A percentile compares a stretch with the other conserved stretches of the same genome.
Evolutionary conservation across 169 alveolate genomes (phyloP).

Genomic region (Cyclospora cayetanensis): DNA sequence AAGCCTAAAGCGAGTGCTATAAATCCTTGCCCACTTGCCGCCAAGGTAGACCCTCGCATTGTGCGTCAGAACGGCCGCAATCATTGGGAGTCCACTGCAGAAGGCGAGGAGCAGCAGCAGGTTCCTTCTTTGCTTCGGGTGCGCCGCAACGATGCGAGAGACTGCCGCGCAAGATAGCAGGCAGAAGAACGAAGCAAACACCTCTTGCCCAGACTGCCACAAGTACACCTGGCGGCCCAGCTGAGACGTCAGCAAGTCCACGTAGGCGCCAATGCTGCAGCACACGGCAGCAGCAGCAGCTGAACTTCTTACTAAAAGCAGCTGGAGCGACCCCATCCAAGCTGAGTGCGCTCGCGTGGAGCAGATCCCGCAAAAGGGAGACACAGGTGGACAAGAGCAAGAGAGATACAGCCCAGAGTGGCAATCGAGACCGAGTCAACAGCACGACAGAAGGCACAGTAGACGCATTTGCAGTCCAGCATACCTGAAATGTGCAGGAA

Average conservation of each 20-base stretch:
- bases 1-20: not conserved
- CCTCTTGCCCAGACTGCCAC: conserved; percentile 19
- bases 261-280: conserved; percentile 39
- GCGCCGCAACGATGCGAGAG: conserved; percentile 10
- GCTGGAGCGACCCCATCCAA: too few species aligned
- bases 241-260: conserved; percentile 20
- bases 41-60: not conserved
- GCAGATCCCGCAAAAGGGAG: too few species aligned
- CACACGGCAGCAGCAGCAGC: conserved; percentile 29
- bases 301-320: too few species aligned
- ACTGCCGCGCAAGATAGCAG: conserved; percentile 40
- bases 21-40: conserved; percentile 6
- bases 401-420: too few species aligned
- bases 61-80: not conserved
- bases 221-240: not conserved
- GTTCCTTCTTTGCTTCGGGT: not conserved
- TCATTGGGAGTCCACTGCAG: not conserved
- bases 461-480: not conserved
- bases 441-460: not conserved
- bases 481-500: conserved; percentile 20
- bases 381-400: too few species aligned
- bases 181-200: conserved; percentile 3
- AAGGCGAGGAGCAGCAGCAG: conserved; percentile 37
- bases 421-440: too few species aligned
- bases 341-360: too few species aligned